These are phyloP conservation scores for Sporothrix luriei DNA, from an alignment of 2,329 filamentous ascomycete species.

Conservation along the genomic window DNA sequence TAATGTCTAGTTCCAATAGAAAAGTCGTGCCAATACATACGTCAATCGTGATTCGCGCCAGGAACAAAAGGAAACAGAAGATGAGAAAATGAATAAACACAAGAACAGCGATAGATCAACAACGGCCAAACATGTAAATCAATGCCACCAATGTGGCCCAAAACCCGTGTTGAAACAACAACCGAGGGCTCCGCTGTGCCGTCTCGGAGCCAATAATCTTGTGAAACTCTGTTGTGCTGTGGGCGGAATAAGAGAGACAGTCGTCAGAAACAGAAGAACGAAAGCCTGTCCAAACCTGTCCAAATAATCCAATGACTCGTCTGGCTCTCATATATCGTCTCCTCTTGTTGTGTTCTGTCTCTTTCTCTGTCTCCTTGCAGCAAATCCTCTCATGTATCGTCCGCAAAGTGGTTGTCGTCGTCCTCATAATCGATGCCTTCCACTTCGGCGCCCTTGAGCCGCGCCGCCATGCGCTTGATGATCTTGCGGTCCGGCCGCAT, in stretches of 20 bases:
- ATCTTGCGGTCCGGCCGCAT: slow-evolving; percentile 45
- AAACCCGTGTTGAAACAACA: neutral
- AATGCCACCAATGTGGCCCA: neutral
- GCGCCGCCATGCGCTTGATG: slow-evolving; percentile 36
- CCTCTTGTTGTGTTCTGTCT: neutral
- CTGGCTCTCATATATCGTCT: neutral
- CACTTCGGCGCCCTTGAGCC: slow-evolving; percentile 17
- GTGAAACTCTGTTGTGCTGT: slow-evolving; percentile 22
- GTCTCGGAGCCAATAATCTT: neutral
- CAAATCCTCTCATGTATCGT: slow-evolving; percentile 23
- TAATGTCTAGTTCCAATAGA: neutral
- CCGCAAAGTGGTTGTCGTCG: slow-evolving; percentile 9
- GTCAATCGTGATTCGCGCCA: neutral
- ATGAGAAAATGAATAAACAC: neutral
- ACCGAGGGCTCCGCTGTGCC: neutral
- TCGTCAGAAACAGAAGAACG: neutral
- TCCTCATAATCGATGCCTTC: slow-evolving; percentile 20
- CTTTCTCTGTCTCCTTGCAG: neutral
- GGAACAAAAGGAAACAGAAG: neutral
- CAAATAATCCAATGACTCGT: slow-evolving; percentile 13
- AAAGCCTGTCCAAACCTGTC: neutral
- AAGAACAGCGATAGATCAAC: neutral
- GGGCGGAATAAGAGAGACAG: neutral
- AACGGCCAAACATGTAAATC: neutral
- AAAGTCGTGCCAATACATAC: slow-evolving; percentile 1